Evolutionary conservation across 495 filamentous ascomycete genomes (phyloP), one percentile per base, ranked within the genome.

Genomic region (Clavariopsis aquatica): DNA sequence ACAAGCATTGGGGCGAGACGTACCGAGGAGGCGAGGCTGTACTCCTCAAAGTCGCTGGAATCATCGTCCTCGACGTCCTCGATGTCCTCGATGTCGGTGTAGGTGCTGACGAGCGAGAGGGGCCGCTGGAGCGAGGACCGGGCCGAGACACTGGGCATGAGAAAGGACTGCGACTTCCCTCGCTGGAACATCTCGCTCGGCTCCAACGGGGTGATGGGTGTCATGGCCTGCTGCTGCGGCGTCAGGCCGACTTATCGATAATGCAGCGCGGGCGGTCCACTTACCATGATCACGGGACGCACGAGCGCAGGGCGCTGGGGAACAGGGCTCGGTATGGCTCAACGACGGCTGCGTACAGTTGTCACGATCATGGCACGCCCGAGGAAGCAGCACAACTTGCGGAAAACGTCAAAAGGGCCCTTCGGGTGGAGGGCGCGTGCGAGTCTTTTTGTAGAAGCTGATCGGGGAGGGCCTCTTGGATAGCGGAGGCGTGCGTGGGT

Each of bases 41-140:
- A 81, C 55, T 86, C 81, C 57, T 87, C 85, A 36, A 77, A 76
- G 26, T 88, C 85, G 38, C 84, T 73, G 1, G 68, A 85, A 59
- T 87, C 87, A n/a, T 43, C 38, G 38, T 43, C 38, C 15, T n/a
- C 38, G 15, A 43, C 13, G 38, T 43, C 38, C 38, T 43, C 38
- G 8, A 43, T 10, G 22, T 84, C 83, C 60, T 87, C 85, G 64
- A 83, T 87, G 52, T 94, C 90, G 34, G 88, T 89, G 70, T 92
- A 84, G 62, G 89, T 85, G 38, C 15, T 92, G 26, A 85, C 81
- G 23, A 85, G 78, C 34, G 90, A 92, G 38, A 79, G 69, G 51
- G 86, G 85, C 58, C 84, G 62, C 41, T 63, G 49, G 38, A 65
- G 23, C 56, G 59, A 51, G 56, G 65, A 45, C 56, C 69, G 59